A percentile compares a stretch with the other conserved stretches of the same genome.
Evolutionary conservation across 2,329 filamentous ascomycete species (phyloP).

Genomic region (Elsinoe ampelina): DNA sequence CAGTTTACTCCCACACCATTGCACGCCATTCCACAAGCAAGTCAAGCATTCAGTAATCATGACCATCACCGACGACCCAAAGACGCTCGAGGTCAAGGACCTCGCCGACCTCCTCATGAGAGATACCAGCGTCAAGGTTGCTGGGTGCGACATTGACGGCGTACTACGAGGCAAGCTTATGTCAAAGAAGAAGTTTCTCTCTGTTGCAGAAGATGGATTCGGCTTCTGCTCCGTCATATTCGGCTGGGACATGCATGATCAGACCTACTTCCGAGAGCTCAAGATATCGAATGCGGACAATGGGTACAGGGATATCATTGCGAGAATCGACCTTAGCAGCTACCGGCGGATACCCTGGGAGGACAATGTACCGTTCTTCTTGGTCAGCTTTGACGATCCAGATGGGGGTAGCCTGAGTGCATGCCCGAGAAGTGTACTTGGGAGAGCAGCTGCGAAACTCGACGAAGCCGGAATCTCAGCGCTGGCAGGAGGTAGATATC

Average conservation of each 20-base stretch:
- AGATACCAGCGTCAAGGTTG: conserved; percentile 77
- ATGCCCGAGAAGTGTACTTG: conserved; percentile 69
- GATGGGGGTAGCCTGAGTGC: conserved; percentile 63
- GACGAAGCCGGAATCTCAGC: conserved; percentile 62
- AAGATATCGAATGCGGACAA: conserved; percentile 84
- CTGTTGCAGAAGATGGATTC: conserved; percentile 69
- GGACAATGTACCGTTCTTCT: conserved; percentile 72
- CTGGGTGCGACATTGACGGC: conserved; percentile 79
- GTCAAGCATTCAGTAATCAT: conserved; percentile 18
- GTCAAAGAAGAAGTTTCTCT: conserved; percentile 87
- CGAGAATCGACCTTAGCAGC: conserved; percentile 65
- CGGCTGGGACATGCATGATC: conserved; percentile 95
- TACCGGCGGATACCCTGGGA: conserved; percentile 90
- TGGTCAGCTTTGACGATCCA: conserved; percentile 75
- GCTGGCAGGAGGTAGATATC: conserved; percentile 71
- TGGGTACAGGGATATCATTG: conserved; percentile 77
- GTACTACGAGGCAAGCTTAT: conserved; percentile 82
- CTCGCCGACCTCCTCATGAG: conserved; percentile 58
- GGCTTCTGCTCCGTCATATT: conserved; percentile 93
- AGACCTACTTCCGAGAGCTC: conserved; percentile 78
- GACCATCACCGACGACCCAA: conserved; percentile 27
- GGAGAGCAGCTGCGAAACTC: conserved; percentile 57
- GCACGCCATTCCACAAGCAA: neutral
- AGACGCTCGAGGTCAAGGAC: conserved; percentile 50
- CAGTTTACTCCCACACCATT: neutral